Percentiles rank a stretch among this genome's conserved stretches.
Evolutionary conservation across 2,329 filamentous ascomycete genomes (phyloP).

Genomic region (Colletotrichum acutatum): DNA sequence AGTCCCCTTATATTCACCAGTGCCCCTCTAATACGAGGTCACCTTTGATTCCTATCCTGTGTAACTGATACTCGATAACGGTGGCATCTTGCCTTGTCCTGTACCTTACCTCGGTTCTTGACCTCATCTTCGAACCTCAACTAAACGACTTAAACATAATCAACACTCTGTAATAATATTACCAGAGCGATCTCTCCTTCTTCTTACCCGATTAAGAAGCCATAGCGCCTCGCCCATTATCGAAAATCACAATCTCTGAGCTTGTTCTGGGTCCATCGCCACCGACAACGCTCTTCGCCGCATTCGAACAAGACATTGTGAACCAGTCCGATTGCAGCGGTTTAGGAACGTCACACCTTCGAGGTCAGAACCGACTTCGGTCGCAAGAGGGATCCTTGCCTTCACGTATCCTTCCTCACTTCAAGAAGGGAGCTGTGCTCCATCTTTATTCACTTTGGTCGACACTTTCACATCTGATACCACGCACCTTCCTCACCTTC

Average conservation of each 20-base stretch:
- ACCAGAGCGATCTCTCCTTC: not conserved
- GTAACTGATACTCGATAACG: slow-evolving; percentile 10
- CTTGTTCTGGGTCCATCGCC: not conserved
- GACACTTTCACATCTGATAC: not conserved
- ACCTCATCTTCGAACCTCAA: not conserved
- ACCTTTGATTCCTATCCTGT: not conserved
- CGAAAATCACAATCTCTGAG: not conserved
- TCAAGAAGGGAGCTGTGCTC: slow-evolving; percentile 23
- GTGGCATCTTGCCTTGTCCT: not conserved
- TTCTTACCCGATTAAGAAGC: not conserved
- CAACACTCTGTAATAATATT: not conserved
- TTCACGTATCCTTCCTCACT: not conserved
- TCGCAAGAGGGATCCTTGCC: not conserved
- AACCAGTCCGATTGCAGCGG: slow-evolving; percentile 4
- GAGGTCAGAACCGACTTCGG: not conserved
- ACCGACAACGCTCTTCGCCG: slow-evolving; percentile 24
- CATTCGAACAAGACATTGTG: slow-evolving; percentile 18
- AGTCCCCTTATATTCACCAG: not conserved
- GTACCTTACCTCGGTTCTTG: not conserved
- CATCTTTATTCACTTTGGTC: not conserved
- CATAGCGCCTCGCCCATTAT: not conserved
- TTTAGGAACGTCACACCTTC: slow-evolving; percentile 3
- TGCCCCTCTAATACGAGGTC: slow-evolving; percentile 6
- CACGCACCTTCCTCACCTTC: not conserved
- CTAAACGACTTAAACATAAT: too few relatives aligned